Percentiles rank a stretch among this genome's conserved stretches.
phyloP scores from a whole-genome alignment of 768 basidiomycete genomes.

The Chlorophyllum brunneum region DNA sequence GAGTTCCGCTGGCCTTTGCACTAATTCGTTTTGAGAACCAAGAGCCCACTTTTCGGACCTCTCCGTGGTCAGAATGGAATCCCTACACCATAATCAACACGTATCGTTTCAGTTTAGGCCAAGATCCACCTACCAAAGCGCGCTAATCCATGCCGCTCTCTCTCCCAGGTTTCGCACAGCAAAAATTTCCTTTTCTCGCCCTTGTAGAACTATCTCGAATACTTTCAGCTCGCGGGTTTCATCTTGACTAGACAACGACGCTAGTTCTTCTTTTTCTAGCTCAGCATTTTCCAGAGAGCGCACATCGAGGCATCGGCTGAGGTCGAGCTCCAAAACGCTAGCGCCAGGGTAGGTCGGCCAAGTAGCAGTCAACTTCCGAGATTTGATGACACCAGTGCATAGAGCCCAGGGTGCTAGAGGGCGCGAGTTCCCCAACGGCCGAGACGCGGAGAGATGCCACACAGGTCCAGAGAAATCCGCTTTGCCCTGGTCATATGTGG shows the following conservation, averaged over 20 bases:
- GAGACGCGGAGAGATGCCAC: neutral
- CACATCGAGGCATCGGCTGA: slow-evolving; percentile 57
- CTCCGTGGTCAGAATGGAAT: slow-evolving; percentile 45
- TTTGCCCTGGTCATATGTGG: neutral
- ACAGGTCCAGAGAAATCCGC: neutral
- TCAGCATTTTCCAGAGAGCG: slow-evolving; percentile 48
- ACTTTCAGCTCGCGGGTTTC: slow-evolving; percentile 41
- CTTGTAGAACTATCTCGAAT: slow-evolving; percentile 65
- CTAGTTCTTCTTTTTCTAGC: slow-evolving; percentile 39
- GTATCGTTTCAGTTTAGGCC: neutral
- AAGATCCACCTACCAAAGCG: slow-evolving; percentile 54
- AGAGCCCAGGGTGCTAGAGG: slow-evolving; percentile 2
- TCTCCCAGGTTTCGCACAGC: slow-evolving; percentile 58
- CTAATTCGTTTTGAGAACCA: neutral
- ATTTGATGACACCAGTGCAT: slow-evolving; percentile 12
- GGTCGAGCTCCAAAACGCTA: slow-evolving; percentile 40
- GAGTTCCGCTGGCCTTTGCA: no score
- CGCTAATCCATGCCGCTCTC: slow-evolving; percentile 70
- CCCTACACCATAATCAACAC: slow-evolving; percentile 37
- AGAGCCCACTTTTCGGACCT: neutral
- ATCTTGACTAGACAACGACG: slow-evolving; percentile 33
- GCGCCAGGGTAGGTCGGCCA: slow-evolving; percentile 13
- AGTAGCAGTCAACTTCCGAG: slow-evolving; percentile 14
- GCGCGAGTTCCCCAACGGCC: neutral
- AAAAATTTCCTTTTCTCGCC: slow-evolving; percentile 51